phyloP scores from a whole-genome alignment of 805 yeast genomes.

The Candida boleticola region DNA sequence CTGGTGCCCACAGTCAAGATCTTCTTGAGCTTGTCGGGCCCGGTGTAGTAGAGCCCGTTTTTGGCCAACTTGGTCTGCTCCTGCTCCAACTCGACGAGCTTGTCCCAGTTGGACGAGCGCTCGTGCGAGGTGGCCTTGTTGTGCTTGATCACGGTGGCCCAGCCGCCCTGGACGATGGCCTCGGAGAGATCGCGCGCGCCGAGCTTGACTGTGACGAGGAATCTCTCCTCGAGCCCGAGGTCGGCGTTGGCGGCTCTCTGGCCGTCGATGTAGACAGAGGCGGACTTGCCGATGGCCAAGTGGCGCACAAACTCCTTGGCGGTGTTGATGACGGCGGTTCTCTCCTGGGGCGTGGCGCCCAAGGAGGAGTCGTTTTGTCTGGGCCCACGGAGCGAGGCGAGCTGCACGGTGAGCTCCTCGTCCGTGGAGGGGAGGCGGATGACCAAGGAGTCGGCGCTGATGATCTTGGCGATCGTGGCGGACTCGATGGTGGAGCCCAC shows the following conservation, averaged over 20 bases:
- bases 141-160: conserved; percentile 76
- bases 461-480: conserved; percentile 57
- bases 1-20: conserved; percentile 55
- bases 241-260: conserved; percentile 53
- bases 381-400: conserved; percentile 77
- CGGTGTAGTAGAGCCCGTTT: conserved; percentile 59
- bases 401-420: conserved; percentile 63
- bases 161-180: conserved; percentile 60
- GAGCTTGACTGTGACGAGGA: conserved; percentile 57
- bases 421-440: conserved; percentile 46
- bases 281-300: conserved; percentile 67
- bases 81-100: conserved; percentile 65
- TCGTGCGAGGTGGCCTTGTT: conserved; percentile 67
- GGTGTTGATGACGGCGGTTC: conserved; percentile 54
- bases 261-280: conserved; percentile 60
- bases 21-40: conserved; percentile 35
- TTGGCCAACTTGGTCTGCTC: conserved; percentile 51
- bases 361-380: conserved; percentile 56
- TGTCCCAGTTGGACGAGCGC: conserved; percentile 76
- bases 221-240: conserved; percentile 64
- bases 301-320: conserved; percentile 78
- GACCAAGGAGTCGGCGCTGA: conserved; percentile 67
- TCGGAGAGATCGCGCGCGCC: conserved; percentile 62
- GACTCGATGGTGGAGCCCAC: conserved; percentile 49
- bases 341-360: conserved; percentile 24